These are phyloP conservation scores for Hanseniaspora lindneri DNA, from an alignment of 805 yeast species.

Conservation along the genomic window DNA sequence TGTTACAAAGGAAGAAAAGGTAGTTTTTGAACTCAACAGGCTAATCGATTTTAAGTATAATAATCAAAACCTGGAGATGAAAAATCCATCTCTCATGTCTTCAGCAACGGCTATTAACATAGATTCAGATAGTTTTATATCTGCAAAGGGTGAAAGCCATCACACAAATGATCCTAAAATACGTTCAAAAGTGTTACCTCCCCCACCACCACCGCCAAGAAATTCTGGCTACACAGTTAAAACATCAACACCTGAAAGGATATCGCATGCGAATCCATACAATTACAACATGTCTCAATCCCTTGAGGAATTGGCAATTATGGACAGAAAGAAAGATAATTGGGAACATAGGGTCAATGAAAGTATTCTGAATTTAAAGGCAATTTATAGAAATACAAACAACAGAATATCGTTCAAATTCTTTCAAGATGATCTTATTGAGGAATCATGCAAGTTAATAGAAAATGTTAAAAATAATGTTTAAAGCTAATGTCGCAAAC, in stretches of 20 bases:
- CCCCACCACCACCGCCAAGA: constrained; percentile 25
- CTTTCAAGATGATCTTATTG: constrained; percentile 24
- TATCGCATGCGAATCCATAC: background rate
- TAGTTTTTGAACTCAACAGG: constrained; percentile 26
- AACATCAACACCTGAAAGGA: constrained; percentile 1
- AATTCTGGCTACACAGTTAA: constrained; percentile 23
- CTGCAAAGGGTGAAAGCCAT: too few species aligned
- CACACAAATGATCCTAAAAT: too few species aligned
- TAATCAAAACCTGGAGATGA: background rate
- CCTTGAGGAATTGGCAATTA: constrained; percentile 16
- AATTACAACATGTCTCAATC: background rate
- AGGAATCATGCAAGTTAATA: constrained; percentile 19
- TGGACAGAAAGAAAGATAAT: constrained; percentile 40
- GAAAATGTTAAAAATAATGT: background rate
- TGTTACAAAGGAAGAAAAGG: constrained; percentile 25
- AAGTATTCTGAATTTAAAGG: background rate
- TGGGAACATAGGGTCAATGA: constrained; percentile 43
- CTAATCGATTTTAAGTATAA: constrained; percentile 23
- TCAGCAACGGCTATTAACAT: too few species aligned
- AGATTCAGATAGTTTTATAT: too few species aligned
- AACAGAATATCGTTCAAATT: constrained; percentile 23
- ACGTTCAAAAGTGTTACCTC: background rate
- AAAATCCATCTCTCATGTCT: too few species aligned
- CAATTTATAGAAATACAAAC: constrained; percentile 15
- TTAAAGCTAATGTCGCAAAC: too few species aligned